phyloP scores from a whole-genome alignment of 208 protist species.

The Acanthamoeba healyi region DNA sequence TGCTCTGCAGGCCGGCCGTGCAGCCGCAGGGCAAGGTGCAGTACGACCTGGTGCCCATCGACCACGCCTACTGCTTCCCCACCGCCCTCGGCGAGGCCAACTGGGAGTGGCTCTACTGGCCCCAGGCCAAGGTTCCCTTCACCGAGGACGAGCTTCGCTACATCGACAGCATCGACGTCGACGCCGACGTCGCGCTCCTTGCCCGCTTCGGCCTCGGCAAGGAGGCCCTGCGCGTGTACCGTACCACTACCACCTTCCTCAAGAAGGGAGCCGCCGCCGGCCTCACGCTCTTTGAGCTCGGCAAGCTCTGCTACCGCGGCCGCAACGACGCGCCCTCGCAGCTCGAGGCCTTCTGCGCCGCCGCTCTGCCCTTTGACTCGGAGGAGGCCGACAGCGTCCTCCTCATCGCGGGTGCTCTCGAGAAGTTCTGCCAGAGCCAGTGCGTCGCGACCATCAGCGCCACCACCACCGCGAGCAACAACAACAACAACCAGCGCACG shows the following conservation, averaged over 20 bases:
- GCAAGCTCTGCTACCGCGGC: slow-evolving; percentile 58
- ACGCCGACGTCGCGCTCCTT: slow-evolving; percentile 88
- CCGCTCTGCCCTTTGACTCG: not conserved
- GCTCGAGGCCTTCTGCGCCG: not conserved
- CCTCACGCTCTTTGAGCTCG: slow-evolving; percentile 76
- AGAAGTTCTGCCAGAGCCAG: not conserved
- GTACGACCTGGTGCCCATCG: slow-evolving; percentile 90
- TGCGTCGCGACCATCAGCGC: not conserved
- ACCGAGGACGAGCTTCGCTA: slow-evolving; percentile 84
- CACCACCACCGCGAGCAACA: not conserved
- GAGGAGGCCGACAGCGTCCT: not conserved
- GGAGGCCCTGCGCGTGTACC: slow-evolving; percentile 75
- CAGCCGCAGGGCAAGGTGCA: slow-evolving; percentile 29
- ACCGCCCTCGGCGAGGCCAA: slow-evolving; percentile 90
- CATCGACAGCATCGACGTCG: slow-evolving; percentile 91
- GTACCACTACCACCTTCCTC: slow-evolving; percentile 61
- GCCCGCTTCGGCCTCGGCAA: slow-evolving; percentile 53
- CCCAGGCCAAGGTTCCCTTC: slow-evolving; percentile 90
- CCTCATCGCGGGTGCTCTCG: not conserved
- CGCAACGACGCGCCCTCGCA: slow-evolving; percentile 44
- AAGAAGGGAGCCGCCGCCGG: slow-evolving; percentile 75
- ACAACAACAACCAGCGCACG: not conserved
- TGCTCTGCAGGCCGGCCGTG: slow-evolving; percentile 17
- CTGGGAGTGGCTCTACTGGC: slow-evolving; percentile 93
- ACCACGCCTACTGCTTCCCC: slow-evolving; percentile 93